Base-by-base conservation (phyloP, 805 yeast genomes). In the Wickerhamiella occidentalis region DNA sequence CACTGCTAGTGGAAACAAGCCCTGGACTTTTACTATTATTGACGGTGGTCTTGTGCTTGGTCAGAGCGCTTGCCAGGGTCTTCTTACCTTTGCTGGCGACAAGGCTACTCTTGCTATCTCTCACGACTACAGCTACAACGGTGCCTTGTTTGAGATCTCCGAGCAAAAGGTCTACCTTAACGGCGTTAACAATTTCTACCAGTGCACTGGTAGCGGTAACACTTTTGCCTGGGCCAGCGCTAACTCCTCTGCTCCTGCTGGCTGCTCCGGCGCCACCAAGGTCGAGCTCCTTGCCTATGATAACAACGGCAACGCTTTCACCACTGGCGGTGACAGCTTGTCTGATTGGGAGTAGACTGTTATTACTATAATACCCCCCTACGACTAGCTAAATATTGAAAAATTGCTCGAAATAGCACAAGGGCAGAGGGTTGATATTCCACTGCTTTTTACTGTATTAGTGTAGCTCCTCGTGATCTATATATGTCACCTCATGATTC, bases 41-140 rank as follows among this genome's bases (percentile, higher is more conserved):
- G 42, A 38, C 26, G 26, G 42, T 38, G 42, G 42, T 38, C 26
- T 38, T 38, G 26, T 38, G 11, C 17, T 12, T 26, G 42, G 42
- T n/a, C 42, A 38, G 42, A 6, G 11, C 26, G 3, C 13, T 3
- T 38, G 28, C 26, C 42, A 38, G 26, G 42, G 42, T n/a, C 45
- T 41, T 17, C 19, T 41, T 33, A 22, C 42, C 26, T 38, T 21
- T 17, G 42, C 42, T 21, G 26, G 28, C 12, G 42, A 38, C 17
- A 21, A 38, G 42, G 3, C 42, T 21, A 19, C 42, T 11, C 38
- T 33, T 11, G 38, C 38, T 11, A 33, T 33, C 19, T 33, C 38
- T 11, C 38, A 33, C 19, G 19, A 15, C 38, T 33, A 15, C 26
- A 5, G 3, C 26, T 38, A 22, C 26, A 22, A 22, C 17, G 42